Percentiles rank a stretch among this genome's conserved stretches.
Conservation (phyloP, 805 yeast species). For the Wickerhamiella slavikovae region DNA sequence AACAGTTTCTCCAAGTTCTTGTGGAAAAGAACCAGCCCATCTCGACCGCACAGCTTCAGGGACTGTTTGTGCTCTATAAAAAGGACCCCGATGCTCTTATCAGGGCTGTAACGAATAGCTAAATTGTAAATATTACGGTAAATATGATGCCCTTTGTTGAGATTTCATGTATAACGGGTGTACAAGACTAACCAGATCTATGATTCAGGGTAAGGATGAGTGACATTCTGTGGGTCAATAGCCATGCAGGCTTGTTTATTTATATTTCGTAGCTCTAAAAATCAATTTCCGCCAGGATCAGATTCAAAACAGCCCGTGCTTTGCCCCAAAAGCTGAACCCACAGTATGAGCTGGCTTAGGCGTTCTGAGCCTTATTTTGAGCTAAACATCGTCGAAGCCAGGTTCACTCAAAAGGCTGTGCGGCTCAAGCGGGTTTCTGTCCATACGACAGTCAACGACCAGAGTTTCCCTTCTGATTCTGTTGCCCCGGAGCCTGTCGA, state of each 20-base stretch:
- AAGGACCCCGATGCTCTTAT: slow-evolving; percentile 61
- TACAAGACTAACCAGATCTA: too few species aligned
- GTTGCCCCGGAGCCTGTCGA: slow-evolving; percentile 11
- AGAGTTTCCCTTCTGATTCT: slow-evolving; percentile 8
- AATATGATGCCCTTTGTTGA: too few species aligned
- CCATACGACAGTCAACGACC: slow-evolving; percentile 7
- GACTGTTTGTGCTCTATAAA: slow-evolving; percentile 82
- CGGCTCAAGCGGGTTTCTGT: slow-evolving; percentile 9
- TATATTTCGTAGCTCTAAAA: too few species aligned
- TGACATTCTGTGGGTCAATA: too few species aligned
- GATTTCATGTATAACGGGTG: too few species aligned
- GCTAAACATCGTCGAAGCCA: slow-evolving; percentile 8
- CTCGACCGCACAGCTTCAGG: slow-evolving; percentile 90
- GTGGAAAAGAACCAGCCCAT: slow-evolving; percentile 32
- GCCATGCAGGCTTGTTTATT: too few species aligned
- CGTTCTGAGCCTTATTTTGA: slow-evolving; percentile 2
- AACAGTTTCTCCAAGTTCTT: slow-evolving; percentile 27
- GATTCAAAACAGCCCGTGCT: too few species aligned
- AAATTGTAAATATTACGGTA: too few species aligned
- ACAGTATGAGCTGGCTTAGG: slow-evolving; percentile 12
- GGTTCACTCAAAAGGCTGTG: slow-evolving; percentile 11
- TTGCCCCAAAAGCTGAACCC: too few species aligned
- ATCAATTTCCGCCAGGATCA: too few species aligned
- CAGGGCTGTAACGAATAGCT: slow-evolving; percentile 25
- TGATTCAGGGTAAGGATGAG: too few species aligned